Evolutionary conservation across 108 stramenopile genomes (phyloP).

Genomic region (Schizochytrium sp.): DNA sequence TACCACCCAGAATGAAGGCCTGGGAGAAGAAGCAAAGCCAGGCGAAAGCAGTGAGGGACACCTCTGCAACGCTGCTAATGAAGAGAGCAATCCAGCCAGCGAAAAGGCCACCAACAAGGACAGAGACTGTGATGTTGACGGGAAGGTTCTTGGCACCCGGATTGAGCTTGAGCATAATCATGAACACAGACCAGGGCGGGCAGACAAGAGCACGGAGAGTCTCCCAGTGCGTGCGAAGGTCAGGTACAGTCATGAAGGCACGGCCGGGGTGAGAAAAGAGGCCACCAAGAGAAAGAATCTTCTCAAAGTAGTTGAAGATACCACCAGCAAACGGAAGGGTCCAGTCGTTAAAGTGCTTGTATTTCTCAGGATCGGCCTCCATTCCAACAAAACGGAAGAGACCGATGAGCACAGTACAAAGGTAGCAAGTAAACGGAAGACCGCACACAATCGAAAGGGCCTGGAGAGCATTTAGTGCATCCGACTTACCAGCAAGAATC

Average conservation of each 20-base stretch:
- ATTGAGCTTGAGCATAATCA: background rate
- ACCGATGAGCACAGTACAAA: constrained; percentile 56
- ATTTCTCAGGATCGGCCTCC: background rate
- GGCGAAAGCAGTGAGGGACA: background rate
- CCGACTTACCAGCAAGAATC: constrained; percentile 69
- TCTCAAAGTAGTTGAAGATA: constrained; percentile 32
- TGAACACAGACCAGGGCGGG: background rate
- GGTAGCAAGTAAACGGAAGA: constrained; percentile 74
- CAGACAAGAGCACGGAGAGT: background rate
- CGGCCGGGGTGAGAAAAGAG: background rate
- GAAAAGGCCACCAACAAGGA: background rate
- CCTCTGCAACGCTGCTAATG: background rate
- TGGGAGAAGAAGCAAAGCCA: constrained; percentile 20
- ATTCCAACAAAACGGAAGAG: constrained; percentile 34
- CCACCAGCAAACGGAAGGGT: constrained; percentile 7
- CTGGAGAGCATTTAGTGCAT: constrained; percentile 75
- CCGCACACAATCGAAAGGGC: constrained; percentile 77
- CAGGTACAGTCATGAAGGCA: background rate
- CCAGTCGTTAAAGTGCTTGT: background rate
- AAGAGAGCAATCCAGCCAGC: constrained; percentile 28
- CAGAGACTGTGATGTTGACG: background rate
- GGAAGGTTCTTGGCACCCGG: background rate
- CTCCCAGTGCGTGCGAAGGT: background rate
- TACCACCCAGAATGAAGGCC: background rate
- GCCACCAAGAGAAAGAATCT: background rate